A percentile compares a stretch with the other conserved stretches of the same genome.
phyloP scores from a whole-genome alignment of 257 asterid genomes.

The Plantago major region DNA sequence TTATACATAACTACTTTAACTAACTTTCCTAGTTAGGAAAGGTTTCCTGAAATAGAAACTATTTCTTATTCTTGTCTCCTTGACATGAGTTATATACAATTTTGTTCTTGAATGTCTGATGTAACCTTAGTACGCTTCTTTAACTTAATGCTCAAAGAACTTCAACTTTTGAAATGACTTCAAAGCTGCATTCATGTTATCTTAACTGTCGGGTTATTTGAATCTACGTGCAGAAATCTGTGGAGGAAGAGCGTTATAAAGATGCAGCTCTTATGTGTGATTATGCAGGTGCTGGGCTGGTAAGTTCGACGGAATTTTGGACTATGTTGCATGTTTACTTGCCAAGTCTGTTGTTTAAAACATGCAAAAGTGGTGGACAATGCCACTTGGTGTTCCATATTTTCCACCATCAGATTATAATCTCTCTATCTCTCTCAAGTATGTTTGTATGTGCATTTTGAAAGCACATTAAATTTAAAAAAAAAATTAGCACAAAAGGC shows the following conservation, averaged over 20 bases:
- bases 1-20: too few relatives aligned
- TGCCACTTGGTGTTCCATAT: constrained; percentile 2
- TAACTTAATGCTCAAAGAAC: not conserved
- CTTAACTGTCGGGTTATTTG: constrained; percentile 16
- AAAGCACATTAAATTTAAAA: too few relatives aligned
- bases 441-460: not conserved
- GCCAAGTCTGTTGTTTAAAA: constrained; percentile 4
- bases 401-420: not conserved
- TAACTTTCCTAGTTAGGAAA: too few relatives aligned
- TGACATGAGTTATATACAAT: too few relatives aligned
- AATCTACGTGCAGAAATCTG: constrained; percentile 58
- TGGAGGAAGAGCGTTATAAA: constrained; percentile 68
- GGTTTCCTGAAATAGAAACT: too few relatives aligned
- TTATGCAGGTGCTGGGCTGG: constrained; percentile 89
- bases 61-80: too few relatives aligned
- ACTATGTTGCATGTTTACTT: constrained; percentile 13
- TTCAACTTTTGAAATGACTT: constrained; percentile 2
- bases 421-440: not conserved
- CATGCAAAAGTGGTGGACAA: not conserved
- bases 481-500: too few relatives aligned
- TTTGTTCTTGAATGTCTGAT: not conserved
- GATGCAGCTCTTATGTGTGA: constrained; percentile 92
- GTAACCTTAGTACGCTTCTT: constrained; percentile 11
- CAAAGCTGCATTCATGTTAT: constrained; percentile 14
- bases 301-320: constrained; percentile 39